These are phyloP conservation scores for Endotrypanum monterogeii DNA, from an alignment of 208 protist genomes.

Conservation along the genomic window DNA sequence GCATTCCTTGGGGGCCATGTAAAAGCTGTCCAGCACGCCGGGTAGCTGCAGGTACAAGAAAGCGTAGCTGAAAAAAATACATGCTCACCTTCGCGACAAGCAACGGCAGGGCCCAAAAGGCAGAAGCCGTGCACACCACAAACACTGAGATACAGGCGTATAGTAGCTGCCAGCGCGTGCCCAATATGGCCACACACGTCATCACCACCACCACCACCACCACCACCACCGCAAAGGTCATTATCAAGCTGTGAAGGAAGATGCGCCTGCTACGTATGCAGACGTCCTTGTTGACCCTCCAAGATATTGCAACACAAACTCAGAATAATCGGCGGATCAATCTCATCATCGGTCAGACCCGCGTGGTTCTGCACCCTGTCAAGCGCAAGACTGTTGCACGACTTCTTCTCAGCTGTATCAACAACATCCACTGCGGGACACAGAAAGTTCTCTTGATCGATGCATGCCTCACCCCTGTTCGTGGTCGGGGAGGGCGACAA, in stretches of 20 bases:
- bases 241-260: conserved; percentile 56
- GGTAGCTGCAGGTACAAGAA: conserved; percentile 66
- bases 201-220: conserved; percentile 43
- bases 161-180: conserved; percentile 35
- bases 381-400: conserved; percentile 12
- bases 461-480: not conserved
- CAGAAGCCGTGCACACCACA: conserved; percentile 33
- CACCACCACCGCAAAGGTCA: too few relatives aligned
- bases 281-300: conserved; percentile 73
- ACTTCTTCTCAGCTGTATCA: not conserved
- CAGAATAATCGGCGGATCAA: conserved; percentile 6
- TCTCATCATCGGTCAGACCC: conserved; percentile 12
- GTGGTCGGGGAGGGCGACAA: conserved; percentile 1
- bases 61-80: conserved; percentile 50
- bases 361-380: conserved; percentile 13
- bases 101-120: conserved; percentile 66
- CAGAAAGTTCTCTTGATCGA: conserved; percentile 14
- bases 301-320: conserved; percentile 39
- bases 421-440: not conserved
- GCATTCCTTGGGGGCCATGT: conserved; percentile 44
- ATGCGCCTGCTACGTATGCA: conserved; percentile 51
- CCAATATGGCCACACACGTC: conserved; percentile 47
- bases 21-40: conserved; percentile 68
- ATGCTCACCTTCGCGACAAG: conserved; percentile 75
- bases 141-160: conserved; percentile 39